Evolutionary conservation across 257 asterid species (phyloP).

Genomic region (Nicotiana undulata): DNA sequence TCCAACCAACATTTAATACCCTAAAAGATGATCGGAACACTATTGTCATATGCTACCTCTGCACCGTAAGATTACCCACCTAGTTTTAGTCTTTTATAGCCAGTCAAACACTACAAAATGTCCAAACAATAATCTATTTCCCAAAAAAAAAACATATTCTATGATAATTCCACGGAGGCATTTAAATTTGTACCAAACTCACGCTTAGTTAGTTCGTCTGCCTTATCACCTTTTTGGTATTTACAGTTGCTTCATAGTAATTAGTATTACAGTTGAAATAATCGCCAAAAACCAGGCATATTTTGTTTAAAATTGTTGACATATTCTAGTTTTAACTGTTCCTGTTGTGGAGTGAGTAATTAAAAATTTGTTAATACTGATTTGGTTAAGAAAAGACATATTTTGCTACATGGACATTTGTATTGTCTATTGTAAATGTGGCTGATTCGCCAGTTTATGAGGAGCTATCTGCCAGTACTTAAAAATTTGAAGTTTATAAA

Average conservation of each 20-base stretch:
- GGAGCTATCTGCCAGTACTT: not conserved
- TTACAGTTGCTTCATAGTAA: not conserved
- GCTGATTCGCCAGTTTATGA: not conserved
- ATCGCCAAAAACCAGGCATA: not conserved
- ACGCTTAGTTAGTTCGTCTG: not conserved
- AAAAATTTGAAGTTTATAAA: not conserved
- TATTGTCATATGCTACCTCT: not conserved
- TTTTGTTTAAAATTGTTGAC: not conserved
- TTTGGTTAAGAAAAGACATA: constrained; percentile 1
- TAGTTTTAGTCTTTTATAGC: not conserved
- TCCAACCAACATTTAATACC: not conserved
- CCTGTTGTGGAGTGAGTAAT: not conserved
- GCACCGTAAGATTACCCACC: not conserved
- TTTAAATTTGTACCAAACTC: not conserved
- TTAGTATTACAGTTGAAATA: not conserved
- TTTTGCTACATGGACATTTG: not conserved
- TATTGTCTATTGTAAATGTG: not conserved
- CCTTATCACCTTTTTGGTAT: not conserved
- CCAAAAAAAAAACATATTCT: not conserved
- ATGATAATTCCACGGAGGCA: not conserved
- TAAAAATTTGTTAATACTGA: not conserved
- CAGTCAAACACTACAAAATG: not conserved
- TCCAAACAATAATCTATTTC: not conserved
- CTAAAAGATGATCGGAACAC: not conserved
- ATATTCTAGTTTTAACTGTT: not conserved